Base-by-base conservation (phyloP, 192 early-diverging fungal genomes). In the Backusella parvicylindrica region DNA sequence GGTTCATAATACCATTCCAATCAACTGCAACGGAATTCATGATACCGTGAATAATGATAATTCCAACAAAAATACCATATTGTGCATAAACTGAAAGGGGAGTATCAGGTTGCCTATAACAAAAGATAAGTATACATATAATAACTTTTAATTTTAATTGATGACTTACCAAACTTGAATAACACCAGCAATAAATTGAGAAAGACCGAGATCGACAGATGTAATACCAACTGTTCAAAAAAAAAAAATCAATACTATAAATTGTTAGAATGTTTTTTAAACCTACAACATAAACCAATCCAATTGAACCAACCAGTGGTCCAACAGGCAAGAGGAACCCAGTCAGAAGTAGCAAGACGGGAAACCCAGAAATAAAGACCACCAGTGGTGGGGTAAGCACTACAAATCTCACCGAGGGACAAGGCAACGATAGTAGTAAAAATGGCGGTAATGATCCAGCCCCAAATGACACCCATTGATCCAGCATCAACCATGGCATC, bases 361-460 rank as follows among this genome's bases (percentile, higher is more conserved):
- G 82, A 82, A 7, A 80, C 79, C 86, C 86, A 88, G 71, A 84
- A 88, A 77, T 88, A 88, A 11, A 88, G 71, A 50, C 69, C 84
- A 31, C 85, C 85, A 9, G 85, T 84, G 16, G 86, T 86, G 12
- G 86, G 85, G 68, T 80, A 87, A 36, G 86, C 84, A 31, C 77
- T 79, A 70, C 85, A 86, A 67, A 88, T 88, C 70, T 88, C 84
- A 26, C 86, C 87, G 68, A 88, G 66, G 3, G 84, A 84, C 13
- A 82, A 43, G 4, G 83, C 84, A 36, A 86, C 75, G n/a, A 79
- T 66, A 60, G 84, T 77, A 1, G 86, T 85, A 49, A 87, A 83
- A 67, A 82, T 30, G 35, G 79, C 78, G 21, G 83, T 83, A 60
- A 82, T 68, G 40, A 88, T 67, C 87, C 87, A 88, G 37, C 87